Percentiles rank a stretch among this genome's conserved stretches.
phyloP scores from a whole-genome alignment of 768 basidiomycete species.

The Suillus tomentosus region DNA sequence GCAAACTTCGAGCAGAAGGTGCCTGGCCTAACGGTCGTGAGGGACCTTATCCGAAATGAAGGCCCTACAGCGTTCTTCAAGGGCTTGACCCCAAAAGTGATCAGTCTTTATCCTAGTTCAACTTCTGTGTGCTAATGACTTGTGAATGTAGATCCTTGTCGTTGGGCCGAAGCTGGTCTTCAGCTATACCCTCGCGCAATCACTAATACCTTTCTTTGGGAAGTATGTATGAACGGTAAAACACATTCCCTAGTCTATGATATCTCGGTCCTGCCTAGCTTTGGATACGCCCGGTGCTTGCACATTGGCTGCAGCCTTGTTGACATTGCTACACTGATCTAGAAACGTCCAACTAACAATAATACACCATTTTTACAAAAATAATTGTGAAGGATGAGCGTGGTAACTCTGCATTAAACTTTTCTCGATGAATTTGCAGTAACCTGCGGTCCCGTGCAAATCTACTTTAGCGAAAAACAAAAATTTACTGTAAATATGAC shows the following conservation, averaged over 20 bases:
- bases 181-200: constrained; percentile 96
- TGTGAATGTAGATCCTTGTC: constrained; percentile 75
- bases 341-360: background rate
- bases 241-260: background rate
- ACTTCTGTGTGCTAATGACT: constrained; percentile 25
- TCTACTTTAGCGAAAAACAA: background rate
- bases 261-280: background rate
- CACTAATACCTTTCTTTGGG: constrained; percentile 88
- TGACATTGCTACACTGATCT: background rate
- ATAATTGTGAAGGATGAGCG: background rate
- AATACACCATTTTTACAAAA: background rate
- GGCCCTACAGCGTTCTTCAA: constrained; percentile 89
- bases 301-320: background rate
- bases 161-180: constrained; percentile 98
- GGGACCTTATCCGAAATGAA: constrained; percentile 86
- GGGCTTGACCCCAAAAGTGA: constrained; percentile 93
- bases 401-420: background rate
- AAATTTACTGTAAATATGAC: background rate
- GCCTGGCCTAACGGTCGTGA: constrained; percentile 75
- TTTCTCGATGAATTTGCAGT: background rate
- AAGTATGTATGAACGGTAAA: constrained; percentile 65
- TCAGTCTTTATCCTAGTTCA: constrained; percentile 24
- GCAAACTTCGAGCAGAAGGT: constrained; percentile 93
- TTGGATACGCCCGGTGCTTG: background rate
- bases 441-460: background rate